These are phyloP conservation scores for Apiotrichum domesticum DNA, from an alignment of 1,284 basidiomycete genomes.

Conservation along the genomic window DNA sequence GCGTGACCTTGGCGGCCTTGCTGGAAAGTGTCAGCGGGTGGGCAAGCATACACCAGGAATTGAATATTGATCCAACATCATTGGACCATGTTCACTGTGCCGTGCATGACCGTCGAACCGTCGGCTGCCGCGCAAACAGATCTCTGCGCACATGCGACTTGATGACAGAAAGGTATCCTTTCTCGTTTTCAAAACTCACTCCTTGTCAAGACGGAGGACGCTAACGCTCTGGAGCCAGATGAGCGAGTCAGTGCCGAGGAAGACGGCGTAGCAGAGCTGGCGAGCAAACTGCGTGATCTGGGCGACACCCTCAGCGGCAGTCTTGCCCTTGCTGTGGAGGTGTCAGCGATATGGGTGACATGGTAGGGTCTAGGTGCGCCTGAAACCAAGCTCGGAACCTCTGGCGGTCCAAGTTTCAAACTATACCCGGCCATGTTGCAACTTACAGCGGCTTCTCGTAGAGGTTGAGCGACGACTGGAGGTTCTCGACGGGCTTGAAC, in stretches of 20 bases:
- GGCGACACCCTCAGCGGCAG: constrained; percentile 56
- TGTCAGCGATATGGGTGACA: no score
- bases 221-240: constrained; percentile 76
- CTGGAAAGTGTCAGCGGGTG: constrained; percentile 46
- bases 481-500: constrained; percentile 89
- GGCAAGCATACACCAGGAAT: no score
- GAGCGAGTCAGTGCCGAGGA: constrained; percentile 72
- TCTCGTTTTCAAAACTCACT: constrained; percentile 25
- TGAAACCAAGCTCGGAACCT: no score
- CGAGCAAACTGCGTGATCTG: constrained; percentile 73
- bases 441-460: constrained; percentile 50
- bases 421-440: no score
- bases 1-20: constrained; percentile 61
- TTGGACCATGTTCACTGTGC: no score
- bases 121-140: no score
- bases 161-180: no score
- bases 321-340: constrained; percentile 21
- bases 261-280: constrained; percentile 88
- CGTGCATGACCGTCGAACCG: no score
- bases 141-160: no score
- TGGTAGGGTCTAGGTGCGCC: no score
- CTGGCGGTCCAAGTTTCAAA: no score
- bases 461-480: constrained; percentile 85
- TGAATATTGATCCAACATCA: no score
- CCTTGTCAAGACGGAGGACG: constrained; percentile 56